phyloP scores from a whole-genome alignment of 2,329 filamentous ascomycete genomes.

The Colletotrichum zoysiae region DNA sequence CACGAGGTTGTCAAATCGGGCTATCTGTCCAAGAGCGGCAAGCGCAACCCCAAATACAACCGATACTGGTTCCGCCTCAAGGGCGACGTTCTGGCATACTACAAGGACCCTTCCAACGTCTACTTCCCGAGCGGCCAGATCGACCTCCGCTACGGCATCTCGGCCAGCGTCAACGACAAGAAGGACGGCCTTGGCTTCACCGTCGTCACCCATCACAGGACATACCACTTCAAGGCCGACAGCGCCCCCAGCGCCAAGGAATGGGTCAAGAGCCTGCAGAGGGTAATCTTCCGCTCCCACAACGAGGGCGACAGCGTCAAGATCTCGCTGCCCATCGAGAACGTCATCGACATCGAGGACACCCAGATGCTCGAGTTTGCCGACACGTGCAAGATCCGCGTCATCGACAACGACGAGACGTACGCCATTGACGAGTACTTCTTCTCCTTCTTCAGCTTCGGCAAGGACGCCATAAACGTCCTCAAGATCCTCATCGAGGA shows the following conservation, averaged over 20 bases:
- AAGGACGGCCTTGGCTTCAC: slow-evolving; percentile 83
- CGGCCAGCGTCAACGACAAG: slow-evolving; percentile 81
- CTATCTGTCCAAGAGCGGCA: slow-evolving; percentile 88
- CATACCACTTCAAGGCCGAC: slow-evolving; percentile 90
- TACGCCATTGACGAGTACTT: slow-evolving; percentile 99
- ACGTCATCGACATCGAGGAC: slow-evolving; percentile 93
- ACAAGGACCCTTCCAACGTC: slow-evolving; percentile 82
- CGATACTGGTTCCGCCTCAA: slow-evolving; percentile 95
- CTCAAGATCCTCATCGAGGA: slow-evolving; percentile 80
- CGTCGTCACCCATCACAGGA: slow-evolving; percentile 84
- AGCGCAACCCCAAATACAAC: slow-evolving; percentile 87
- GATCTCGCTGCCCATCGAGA: slow-evolving; percentile 89
- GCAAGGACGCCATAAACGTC: slow-evolving; percentile 84
- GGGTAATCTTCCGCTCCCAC: slow-evolving; percentile 94
- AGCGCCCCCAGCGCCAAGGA: slow-evolving; percentile 90
- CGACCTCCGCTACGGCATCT: slow-evolving; percentile 91
- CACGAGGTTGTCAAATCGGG: slow-evolving; percentile 86
- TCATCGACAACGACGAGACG: slow-evolving; percentile 93
- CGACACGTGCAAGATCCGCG: slow-evolving; percentile 92
- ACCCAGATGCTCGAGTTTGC: slow-evolving; percentile 91
- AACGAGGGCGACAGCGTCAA: slow-evolving; percentile 98
- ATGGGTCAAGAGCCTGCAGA: slow-evolving; percentile 94
- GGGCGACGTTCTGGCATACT: slow-evolving; percentile 93
- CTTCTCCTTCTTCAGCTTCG: slow-evolving; percentile 93
- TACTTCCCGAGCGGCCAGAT: slow-evolving; percentile 95